Evolutionary conservation across 768 basidiomycete species (phyloP), one percentile per base, ranked within the genome.

Genomic region (Pseudohyphozyma bogoriensis): DNA sequence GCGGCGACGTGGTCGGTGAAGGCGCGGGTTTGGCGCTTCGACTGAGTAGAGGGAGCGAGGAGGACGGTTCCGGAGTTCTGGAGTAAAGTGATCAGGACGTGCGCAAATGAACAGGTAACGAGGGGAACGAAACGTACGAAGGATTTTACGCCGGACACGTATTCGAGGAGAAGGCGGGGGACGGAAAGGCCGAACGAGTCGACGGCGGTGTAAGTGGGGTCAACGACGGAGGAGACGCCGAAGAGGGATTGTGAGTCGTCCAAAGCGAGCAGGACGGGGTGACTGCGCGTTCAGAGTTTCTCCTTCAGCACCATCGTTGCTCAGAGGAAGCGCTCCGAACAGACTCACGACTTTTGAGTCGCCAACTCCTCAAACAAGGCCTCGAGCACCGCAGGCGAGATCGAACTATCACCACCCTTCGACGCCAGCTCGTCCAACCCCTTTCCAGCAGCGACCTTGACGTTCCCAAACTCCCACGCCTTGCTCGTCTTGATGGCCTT

Each of bases 161-260:
- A 62, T 22, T 59, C 59, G 36, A 67, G 59, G 22, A 67, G 56
- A 18, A 63, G 37, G 15, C 65, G 65, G 4, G 65, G 65, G 18
- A 67, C 53, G 49, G 59, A 52, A 35, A 67, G 65, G 15, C 44
- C 39, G 59, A 51, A 63, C 2, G 65, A 4, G 42, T 67, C 62
- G 51, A 67, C 16, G 1, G 47, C 16, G 29, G 55, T 29, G 65
- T 67, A 67, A 11, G 55, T 52, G 18, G 65, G 65, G 54, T 62
- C 59, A 54, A 63, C 46, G 51, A 63, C 63, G 13, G 10, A 8
- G 6, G 56, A 40, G 26, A 50, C 56, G 35, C 53, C 42, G 36
- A 67, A 67, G 31, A 67, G 56, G 13, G 56, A 33, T 39, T 67
- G 62, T 18, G 44, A 42, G 37, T 60, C 55, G 46, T 67, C 65